Evolutionary conservation across 1,139 yeast genomes (phyloP), one percentile per base, ranked within the genome.

Genomic region (Debaryomyces singareniensis): DNA sequence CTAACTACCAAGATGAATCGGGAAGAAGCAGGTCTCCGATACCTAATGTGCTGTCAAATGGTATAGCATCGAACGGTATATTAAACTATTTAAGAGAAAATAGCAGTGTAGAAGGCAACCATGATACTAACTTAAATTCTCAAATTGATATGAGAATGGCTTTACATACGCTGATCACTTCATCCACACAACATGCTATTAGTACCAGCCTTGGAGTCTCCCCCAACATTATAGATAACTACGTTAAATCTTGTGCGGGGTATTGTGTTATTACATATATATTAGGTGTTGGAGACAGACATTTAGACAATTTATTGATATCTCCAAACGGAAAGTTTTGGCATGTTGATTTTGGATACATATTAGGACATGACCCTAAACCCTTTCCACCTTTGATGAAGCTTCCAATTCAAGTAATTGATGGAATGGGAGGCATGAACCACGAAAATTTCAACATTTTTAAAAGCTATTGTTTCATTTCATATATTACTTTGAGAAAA

Each of bases 321-420:
- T 69, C 78, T 4, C 76, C 82, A 1, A 83, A 82, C 51, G 96
- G 85, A 2, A 86, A 80, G 49, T 87, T 87, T 49, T 86, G 93
- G 75, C 96, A 87, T 56, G 97, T 96, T 2, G 99, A 93, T 57
- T 93, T 86, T 55, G 99, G 99, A 1, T 93, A 91, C 50, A 89
- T 93, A 29, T 61, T 93, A 31, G 98, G 99, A 1, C 78, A 91
- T 32, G 98, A 93, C 51, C 99, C 98, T 2, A 93, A 93, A 50
- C 97, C 97, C 6, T 93, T 93, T 57, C 97, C 99, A 5, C 99
- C 98, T 1, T 68, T 91, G 58, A 91, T 93, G 97, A 93, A 93
- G 50, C 63, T 93, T 23, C 98, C 98, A 0, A 91, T 93, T 29
- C 98, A 93, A 55, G 84, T 93, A 14, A 84, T 93, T 27, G 98